Evolutionary conservation across 495 filamentous ascomycete genomes (phyloP), one percentile per base, ranked within the genome.

Genomic region (Platismatia glauca): DNA sequence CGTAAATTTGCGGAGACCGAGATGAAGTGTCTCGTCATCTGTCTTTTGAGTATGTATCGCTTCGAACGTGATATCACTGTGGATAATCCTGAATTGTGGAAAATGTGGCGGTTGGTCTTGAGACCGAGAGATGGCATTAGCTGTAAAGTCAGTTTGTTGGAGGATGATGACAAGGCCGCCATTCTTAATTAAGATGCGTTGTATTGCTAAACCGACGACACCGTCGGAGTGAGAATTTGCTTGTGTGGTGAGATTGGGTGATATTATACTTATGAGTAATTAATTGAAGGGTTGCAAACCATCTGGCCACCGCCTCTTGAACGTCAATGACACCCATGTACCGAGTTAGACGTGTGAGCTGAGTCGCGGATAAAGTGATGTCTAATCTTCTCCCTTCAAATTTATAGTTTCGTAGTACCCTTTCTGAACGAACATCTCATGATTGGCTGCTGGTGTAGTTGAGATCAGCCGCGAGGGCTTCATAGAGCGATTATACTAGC

Each of bases 101-200:
- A 82, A 71, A 80, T 80, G 79, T 82, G 79, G 79, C 70, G 79
- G 8, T 62, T 81, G 34, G 79, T 81, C 39, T 61, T 82, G 64
- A 69, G 79, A 61, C 79, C 79, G 4, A 76, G 74, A 69, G 74
- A 79, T 61, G 79, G 79, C 11, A 72, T 82, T 20, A 72, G 70
- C 0, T 72, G 79, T 57, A 77, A 72, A 70, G 71, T 74, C 16
- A 76, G 66, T n/a, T 35, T 65, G 39, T 34, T 60, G 69, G 46
- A 59, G 72, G 38, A 65, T 66, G 48, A n/a, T 24, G 69, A 56
- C 55, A 60, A 62, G 53, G 41, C 56, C 15, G 39, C 41, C 6
- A 15, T 60, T 22, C 16, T 29, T 57, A 58, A 41, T 57, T 57
- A 55, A 63, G 29, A 8, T n/a, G 11, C 38, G 48, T 15, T 39